Base-by-base conservation (phyloP, 2,329 filamentous ascomycete genomes). In the Fonsecaea pugnacius region DNA sequence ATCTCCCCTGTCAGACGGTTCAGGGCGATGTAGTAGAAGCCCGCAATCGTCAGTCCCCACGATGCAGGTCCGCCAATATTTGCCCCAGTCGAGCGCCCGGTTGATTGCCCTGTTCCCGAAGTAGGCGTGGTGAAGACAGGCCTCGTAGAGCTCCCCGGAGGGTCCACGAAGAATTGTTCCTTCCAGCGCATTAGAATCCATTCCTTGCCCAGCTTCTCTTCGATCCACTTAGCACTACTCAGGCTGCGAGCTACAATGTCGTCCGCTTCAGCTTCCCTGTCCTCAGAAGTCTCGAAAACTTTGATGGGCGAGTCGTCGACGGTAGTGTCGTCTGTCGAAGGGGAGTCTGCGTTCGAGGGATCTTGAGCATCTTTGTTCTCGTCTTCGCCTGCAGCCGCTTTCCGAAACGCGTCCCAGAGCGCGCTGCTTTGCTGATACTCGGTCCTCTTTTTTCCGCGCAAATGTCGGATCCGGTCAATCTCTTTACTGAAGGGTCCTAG, bases 121-220 rank as follows among this genome's bases (percentile, higher is more conserved):
- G 58, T 4, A n/a, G 59, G 30, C 33, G 58, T 59, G 10, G 67
- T 66, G 24, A 67, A 21, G 14, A 63, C 63, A 12, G 62, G 63
- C 35, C 63, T 59, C 21, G 65, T 63, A 16, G 64, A 36, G 14
- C 18, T 33, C 16, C 33, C 62, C 24, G 52, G n/a, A 21, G 62
- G 48, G 14, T 54, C 60, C 66, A 83, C 78, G 70, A 82, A 82
- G 65, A 79, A 82, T 63, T 77, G 77, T 75, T 83, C 80, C 73
- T 83, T 83, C 80, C 80, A 83, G 66, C 80, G 74, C 80, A 83
- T 83, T 68, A 83, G 68, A 54, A 83, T 79, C 80, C 80, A 82
- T 30, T 78, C 76, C 62, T 75, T 74, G 18, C 74, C 75, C 50
- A 70, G 35, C 24, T 70, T 68, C 50, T 71, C 65, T 36, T 65